A percentile compares a stretch with the other conserved stretches of the same genome.
Evolutionary conservation across 352 stramenopile genomes (phyloP).

Genomic region (Globisporangium orthogonon): DNA sequence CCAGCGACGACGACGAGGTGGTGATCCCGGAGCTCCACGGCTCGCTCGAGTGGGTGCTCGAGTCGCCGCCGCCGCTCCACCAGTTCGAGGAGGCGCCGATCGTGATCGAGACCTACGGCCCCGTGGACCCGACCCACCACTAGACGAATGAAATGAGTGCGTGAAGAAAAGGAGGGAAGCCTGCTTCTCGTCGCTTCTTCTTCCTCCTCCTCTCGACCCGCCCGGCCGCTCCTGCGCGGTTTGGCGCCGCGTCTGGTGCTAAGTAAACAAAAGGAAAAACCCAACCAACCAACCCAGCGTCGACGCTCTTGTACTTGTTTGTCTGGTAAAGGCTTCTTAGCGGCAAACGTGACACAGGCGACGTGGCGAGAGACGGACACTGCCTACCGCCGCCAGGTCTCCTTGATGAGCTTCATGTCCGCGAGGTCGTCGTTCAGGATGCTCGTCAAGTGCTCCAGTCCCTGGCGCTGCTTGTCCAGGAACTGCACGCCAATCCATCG

Average conservation of each 20-base stretch:
- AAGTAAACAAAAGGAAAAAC: conserved; percentile 7
- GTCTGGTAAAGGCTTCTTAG: background rate
- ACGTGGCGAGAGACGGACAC: background rate
- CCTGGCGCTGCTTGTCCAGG: conserved; percentile 81
- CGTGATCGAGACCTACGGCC: conserved; percentile 85
- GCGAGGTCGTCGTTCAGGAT: conserved; percentile 82
- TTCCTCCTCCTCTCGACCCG: no score
- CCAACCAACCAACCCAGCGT: background rate
- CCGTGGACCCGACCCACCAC: conserved; percentile 76
- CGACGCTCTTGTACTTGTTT: background rate
- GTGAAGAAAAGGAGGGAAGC: background rate
- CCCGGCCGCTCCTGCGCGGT: background rate
- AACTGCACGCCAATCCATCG: conserved; percentile 26
- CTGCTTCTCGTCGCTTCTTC: background rate
- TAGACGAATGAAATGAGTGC: conserved; percentile 21
- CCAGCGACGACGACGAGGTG: conserved; percentile 61
- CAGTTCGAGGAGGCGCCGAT: conserved; percentile 87
- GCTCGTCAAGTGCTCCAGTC: conserved; percentile 73
- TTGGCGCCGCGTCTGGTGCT: conserved; percentile 1
- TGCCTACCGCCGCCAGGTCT: conserved; percentile 70
- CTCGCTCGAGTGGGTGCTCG: conserved; percentile 83
- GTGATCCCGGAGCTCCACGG: conserved; percentile 79
- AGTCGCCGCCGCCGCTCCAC: conserved; percentile 79
- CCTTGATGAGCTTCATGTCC: conserved; percentile 86
- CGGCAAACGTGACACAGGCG: background rate